Conservation (phyloP, 108 stramenopile species). For the Nitzschia sp. region DNA sequence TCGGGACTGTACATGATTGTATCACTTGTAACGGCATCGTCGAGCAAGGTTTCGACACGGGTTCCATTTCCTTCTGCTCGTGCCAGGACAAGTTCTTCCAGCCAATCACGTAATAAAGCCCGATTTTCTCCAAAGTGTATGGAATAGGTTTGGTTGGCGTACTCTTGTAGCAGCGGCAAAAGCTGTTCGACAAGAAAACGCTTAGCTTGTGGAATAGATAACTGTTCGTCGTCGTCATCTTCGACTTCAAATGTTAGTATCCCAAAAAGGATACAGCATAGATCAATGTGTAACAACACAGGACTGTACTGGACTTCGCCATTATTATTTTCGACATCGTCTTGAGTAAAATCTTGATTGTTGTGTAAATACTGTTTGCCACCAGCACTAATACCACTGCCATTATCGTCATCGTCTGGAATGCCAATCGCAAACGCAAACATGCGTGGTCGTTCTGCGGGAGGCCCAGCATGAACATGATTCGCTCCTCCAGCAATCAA, state of each 20-base stretch:
- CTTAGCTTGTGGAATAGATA: constrained; percentile 4
- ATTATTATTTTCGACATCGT: constrained; percentile 48
- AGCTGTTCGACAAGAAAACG: constrained; percentile 31
- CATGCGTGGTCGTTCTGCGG: constrained; percentile 53
- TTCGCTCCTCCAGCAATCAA: constrained; percentile 64
- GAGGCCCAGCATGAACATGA: constrained; percentile 77
- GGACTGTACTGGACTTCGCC: constrained; percentile 74
- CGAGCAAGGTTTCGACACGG: not conserved
- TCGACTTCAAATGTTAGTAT: constrained; percentile 43
- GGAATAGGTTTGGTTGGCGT: constrained; percentile 47
- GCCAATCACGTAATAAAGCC: constrained; percentile 41
- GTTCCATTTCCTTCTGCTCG: not conserved
- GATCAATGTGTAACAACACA: constrained; percentile 64
- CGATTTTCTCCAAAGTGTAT: constrained; percentile 47
- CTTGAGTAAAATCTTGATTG: not conserved
- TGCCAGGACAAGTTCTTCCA: constrained; percentile 35
- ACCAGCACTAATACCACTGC: not conserved
- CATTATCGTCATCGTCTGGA: constrained; percentile 32
- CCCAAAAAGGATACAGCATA: constrained; percentile 60
- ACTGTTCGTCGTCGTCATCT: not conserved
- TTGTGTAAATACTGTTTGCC: not conserved
- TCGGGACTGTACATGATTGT: constrained; percentile 49
- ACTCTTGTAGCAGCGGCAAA: constrained; percentile 47
- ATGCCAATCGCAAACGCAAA: constrained; percentile 76
- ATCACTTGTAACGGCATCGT: constrained; percentile 40